Base-by-base conservation (phyloP, 805 yeast genomes). In the Kockiozyma suomiensis region DNA sequence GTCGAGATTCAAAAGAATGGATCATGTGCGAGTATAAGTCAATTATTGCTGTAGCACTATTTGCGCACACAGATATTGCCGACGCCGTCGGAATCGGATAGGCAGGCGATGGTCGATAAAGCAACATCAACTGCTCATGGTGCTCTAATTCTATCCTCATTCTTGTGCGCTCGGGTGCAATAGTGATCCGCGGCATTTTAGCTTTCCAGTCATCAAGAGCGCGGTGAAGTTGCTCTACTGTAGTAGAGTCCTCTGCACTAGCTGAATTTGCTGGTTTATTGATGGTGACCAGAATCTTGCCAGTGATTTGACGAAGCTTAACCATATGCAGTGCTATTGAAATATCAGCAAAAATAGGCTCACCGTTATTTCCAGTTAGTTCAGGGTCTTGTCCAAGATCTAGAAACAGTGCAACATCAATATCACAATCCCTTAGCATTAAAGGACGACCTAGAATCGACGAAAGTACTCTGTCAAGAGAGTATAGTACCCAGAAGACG, bases 391-490 rank as follows among this genome's bases (percentile, higher is more conserved):
- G 54, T 13, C 42, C 52, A 13, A 49, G 41, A 40, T 45, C 63
- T 54, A 37, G 55, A 35, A 58, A 62, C 28, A 21, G 32, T n/a
- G 26, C 33, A 2, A 62, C 54, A 43, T 80, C 80, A 43, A 83
- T 79, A 62, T 82, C 84, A 53, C 76, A 76, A 59, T 82, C 85
- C 37, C 77, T 76, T 19, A 83, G 70, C 0, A 80, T 76, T 26
- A 80, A 73, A 1, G 82, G 80, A 38, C 85, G 74, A 1, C 85
- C 84, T 25, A 82, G 67, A 15, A 82, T 76, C 12, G 79, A 71
- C 4, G 83, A 78, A 21, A 82, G 76, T 21, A 80, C 70, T 45
- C 85, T 57, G 45, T 69, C 72, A 58, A 69, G 62, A 58, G 69
- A 67, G 43, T 69, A 69, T 21, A 67, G 23, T 33, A 66, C 35